Percentiles rank a stretch among this genome's conserved stretches.
These are phyloP conservation scores for Pholiota microspora DNA, from an alignment of 768 basidiomycete species.

Conservation along the genomic window DNA sequence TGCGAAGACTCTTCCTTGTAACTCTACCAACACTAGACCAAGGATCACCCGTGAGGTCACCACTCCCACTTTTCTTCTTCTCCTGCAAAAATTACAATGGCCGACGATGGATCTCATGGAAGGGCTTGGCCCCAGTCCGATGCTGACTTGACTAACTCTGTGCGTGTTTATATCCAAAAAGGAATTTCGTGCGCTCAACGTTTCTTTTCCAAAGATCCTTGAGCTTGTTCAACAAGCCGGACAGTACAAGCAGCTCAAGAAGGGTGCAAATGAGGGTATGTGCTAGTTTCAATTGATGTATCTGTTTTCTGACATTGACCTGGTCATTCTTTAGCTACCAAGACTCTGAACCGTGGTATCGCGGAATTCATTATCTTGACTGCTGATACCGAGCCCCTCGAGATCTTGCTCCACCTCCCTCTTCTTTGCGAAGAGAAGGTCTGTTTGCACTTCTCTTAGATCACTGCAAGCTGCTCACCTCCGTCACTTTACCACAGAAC, in stretches of 20 bases:
- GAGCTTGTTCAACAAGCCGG: slow-evolving; percentile 93
- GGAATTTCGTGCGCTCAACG: slow-evolving; percentile 1
- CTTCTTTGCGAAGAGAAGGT: slow-evolving; percentile 99
- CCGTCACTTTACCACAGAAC: slow-evolving; percentile 50
- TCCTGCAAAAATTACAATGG: slow-evolving; percentile 28
- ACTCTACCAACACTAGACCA: slow-evolving; percentile 51
- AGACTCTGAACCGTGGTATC: slow-evolving; percentile 96
- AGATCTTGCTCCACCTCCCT: slow-evolving; percentile 96
- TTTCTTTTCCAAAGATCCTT: slow-evolving; percentile 61
- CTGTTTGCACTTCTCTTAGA: slow-evolving; percentile 10
- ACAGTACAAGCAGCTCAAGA: slow-evolving; percentile 98
- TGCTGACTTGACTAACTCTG: slow-evolving; percentile 86
- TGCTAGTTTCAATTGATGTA: slow-evolving; percentile 4
- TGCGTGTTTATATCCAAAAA: slow-evolving; percentile 32
- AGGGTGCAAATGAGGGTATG: slow-evolving; percentile 96
- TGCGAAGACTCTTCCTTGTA: slow-evolving; percentile 4
- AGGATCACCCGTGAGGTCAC: slow-evolving; percentile 92
- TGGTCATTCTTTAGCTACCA: slow-evolving; percentile 64
- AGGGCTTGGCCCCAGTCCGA: slow-evolving; percentile 92
- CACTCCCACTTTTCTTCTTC: slow-evolving; percentile 11
- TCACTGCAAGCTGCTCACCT: neutral
- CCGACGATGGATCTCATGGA: slow-evolving; percentile 60
- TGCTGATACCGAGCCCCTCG: slow-evolving; percentile 94
- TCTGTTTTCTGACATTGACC: slow-evolving; percentile 6
- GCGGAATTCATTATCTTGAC: slow-evolving; percentile 98